These are phyloP conservation scores for Tetratostichococcus sp. DNA, from an alignment of 139 green algal genomes.

Conservation along the genomic window DNA sequence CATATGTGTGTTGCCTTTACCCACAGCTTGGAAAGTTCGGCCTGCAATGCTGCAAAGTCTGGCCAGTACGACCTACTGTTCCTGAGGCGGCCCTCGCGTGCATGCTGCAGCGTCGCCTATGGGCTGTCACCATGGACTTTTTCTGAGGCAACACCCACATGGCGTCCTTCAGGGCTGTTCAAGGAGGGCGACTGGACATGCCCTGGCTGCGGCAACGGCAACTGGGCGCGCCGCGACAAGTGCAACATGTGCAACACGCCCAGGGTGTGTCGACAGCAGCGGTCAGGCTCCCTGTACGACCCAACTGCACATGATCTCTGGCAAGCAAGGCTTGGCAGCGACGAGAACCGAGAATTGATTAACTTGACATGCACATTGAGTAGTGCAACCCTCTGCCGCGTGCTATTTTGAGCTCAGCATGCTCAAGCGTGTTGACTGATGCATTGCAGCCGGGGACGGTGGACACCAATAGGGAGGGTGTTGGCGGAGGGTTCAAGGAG, in stretches of 20 bases:
- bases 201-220: conserved; percentile 74
- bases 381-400: not conserved
- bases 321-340: too few relatives aligned
- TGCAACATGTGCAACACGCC: conserved; percentile 74
- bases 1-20: too few relatives aligned
- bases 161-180: conserved; percentile 15
- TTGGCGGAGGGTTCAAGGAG: conserved; percentile 64
- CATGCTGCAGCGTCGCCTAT: too few relatives aligned
- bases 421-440: conserved; percentile 38
- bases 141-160: not conserved
- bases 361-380: conserved; percentile 6
- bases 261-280: conserved; percentile 21
- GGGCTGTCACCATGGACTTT: too few relatives aligned
- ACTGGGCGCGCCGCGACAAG: conserved; percentile 59
- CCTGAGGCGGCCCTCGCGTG: too few relatives aligned
- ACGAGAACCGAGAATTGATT: too few relatives aligned
- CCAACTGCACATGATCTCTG: conserved; percentile 6
- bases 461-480: conserved; percentile 49
- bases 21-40: too few relatives aligned
- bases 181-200: conserved; percentile 72
- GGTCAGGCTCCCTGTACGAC: too few relatives aligned
- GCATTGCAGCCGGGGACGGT: conserved; percentile 25
- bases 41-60: too few relatives aligned
- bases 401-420: conserved; percentile 19
- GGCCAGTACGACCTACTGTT: too few relatives aligned